phyloP scores from a whole-genome alignment of 805 yeast species.

The Barnettozyma sp. region DNA sequence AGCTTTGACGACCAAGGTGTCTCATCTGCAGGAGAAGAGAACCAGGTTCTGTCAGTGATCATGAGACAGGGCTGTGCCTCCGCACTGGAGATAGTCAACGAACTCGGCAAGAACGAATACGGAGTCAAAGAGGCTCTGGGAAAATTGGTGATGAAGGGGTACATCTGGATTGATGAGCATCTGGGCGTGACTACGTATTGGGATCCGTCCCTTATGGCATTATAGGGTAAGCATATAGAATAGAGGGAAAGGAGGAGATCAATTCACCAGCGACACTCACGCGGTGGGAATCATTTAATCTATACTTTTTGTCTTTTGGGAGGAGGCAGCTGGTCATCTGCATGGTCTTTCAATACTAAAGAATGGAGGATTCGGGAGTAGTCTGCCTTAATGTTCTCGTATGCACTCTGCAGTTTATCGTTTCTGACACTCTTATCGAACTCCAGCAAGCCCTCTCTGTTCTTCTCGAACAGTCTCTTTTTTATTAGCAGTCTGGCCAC shows the following conservation, averaged over 20 bases:
- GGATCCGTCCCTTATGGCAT: conserved; percentile 9
- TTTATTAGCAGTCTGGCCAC: conserved; percentile 55
- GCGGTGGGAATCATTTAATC: too few species aligned
- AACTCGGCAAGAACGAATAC: conserved; percentile 4
- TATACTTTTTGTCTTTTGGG: conserved; percentile 15
- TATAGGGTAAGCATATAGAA: not conserved
- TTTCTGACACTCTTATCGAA: conserved; percentile 56
- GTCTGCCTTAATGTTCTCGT: conserved; percentile 59
- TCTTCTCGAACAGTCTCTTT: conserved; percentile 67
- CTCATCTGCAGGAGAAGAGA: conserved; percentile 7
- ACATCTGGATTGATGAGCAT: conserved; percentile 8
- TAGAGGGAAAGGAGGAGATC: not conserved
- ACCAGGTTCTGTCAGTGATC: conserved; percentile 4
- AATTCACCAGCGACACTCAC: too few species aligned
- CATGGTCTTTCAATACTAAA: conserved; percentile 15
- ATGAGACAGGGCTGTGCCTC: conserved; percentile 4
- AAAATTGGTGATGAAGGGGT: conserved; percentile 10
- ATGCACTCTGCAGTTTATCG: conserved; percentile 73
- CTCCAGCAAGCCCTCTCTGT: conserved; percentile 67
- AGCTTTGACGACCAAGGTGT: conserved; percentile 9
- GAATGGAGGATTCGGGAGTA: conserved; percentile 46
- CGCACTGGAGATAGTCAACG: conserved; percentile 1
- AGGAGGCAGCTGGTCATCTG: conserved; percentile 7
- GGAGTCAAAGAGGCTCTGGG: conserved; percentile 4
- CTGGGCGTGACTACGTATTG: conserved; percentile 9